Base-by-base conservation (phyloP, 2,329 filamentous ascomycete genomes). In the Cladosporium halotolerans region DNA sequence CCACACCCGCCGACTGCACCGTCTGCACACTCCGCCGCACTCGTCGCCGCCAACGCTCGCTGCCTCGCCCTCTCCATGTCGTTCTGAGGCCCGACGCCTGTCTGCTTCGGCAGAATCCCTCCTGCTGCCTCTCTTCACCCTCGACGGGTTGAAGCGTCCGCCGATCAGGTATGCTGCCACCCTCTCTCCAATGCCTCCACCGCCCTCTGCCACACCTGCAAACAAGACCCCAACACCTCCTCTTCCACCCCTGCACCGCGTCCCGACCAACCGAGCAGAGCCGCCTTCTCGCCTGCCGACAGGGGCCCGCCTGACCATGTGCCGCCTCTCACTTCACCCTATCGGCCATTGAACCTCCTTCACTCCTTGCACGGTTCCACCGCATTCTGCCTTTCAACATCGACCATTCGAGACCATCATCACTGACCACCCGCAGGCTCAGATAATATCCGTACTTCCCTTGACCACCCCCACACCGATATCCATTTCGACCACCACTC, bases 401-500 rank as follows among this genome's bases (percentile, higher is more conserved):
- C 45, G 53, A 53, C 47, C 51, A 14, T 33, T n/a, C 36, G 38
- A 33, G 16, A 49, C 38, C 13, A 5, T 10, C 23, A 49, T 43
- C 40, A 62, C 63, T 66, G 63, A 66, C 63, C 64, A 61, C 62
- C 63, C 61, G 61, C 58, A 61, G 59, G 61, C 56, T 58, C 62
- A 66, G 62, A 64, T 58, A 54, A 58, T 59, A 62, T 59, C 60
- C 48, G 56, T 58, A 57, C 47, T 54, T 44, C 55, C 55, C 53
- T 45, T 38, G 33, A 42, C 53, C 52, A 45, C 18, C 56, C 56
- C 54, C 57, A 57, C 43, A 45, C 57, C 58, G 47, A 52, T 51
- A 51, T 53, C 40, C 47, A 52, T 48, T 42, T 51, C 41, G 49
- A 52, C 40, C 38, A 50, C 57, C 53, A 52, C 51, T 44, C 47